Evolutionary conservation across 106 monocot genomes (phyloP), one percentile per base, ranked within the genome.

Genomic region (Alisma plantagoaquatica): DNA sequence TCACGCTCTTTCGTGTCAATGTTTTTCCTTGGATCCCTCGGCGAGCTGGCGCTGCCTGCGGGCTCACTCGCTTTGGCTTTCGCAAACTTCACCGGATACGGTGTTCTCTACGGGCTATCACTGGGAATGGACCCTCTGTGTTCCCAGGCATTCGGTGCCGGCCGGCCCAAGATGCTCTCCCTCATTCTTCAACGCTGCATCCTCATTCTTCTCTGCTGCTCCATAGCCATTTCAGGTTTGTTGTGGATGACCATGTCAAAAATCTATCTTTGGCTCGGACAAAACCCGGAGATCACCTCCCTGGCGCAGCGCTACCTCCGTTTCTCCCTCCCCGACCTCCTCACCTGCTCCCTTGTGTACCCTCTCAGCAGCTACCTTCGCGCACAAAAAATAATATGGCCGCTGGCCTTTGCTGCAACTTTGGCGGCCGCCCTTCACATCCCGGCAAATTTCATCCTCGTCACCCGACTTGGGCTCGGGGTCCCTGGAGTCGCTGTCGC

Each of bases 31-130:
- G 94, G 94, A 31, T 77, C 84, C 0, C 78, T 94, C 18, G 94
- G 94, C 2, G 65, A 78, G 18, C 65, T 96, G 1, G 70, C 72
- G 59, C 96, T 96, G 23, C 88, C 96, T 46, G 96, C 88, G 42
- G 96, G 96, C 51, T 88, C 84, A 19, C 77, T 96, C 8, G 74
- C 96, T 29, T 81, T 96, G 38, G 88, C 83, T 2, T 88, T 96
- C 77, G 88, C 88, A 20, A 96, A 96, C 75, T 88, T 96, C 60
- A 89, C 96, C n/a, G 96, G 96, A 48, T 89, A 96, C 76, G 81
- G 84, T 24, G 88, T 96, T 19, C 73, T 96, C 21, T 73, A 84
- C 70, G 96, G 96, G 9, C 81, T 96, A 1, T 88, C 96, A 12
- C 75, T 88, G 10, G 88, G 81, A 20, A 80, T 96, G 3, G 94